These are phyloP conservation scores for Paramecium caudatum DNA, from an alignment of 73 alveolate genomes.

Conservation along the genomic window DNA sequence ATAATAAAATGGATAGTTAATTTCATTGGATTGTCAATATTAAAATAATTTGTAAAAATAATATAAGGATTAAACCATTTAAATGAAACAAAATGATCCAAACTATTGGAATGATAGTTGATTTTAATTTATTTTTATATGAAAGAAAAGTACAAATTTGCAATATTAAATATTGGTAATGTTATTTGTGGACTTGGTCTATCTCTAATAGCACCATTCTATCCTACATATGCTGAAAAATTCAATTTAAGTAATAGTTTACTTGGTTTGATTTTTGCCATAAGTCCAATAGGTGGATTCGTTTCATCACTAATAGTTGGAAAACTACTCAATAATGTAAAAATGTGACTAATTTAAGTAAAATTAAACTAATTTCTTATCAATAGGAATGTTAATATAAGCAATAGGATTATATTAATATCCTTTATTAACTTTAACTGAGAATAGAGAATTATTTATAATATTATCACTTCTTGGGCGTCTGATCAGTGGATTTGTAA, in stretches of 20 bases:
- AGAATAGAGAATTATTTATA: background rate
- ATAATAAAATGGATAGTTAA: conserved; percentile 15
- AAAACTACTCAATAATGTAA: background rate
- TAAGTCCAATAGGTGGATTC: background rate
- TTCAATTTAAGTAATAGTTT: background rate
- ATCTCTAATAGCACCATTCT: conserved; percentile 23
- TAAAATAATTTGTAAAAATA: conserved; percentile 40
- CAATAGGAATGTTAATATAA: background rate
- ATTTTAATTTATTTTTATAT: too few relatives aligned
- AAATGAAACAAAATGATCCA: conserved; percentile 7
- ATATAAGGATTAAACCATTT: conserved; percentile 25
- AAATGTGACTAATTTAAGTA: background rate
- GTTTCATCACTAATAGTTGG: background rate
- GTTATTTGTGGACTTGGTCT: background rate
- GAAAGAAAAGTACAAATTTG: too few relatives aligned
- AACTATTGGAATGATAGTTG: conserved; percentile 47
- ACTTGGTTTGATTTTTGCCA: background rate
- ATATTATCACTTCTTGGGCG: background rate
- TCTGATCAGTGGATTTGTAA: background rate
- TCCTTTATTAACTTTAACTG: background rate
- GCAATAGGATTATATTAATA: background rate
- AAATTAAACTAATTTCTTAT: background rate
- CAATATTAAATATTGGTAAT: background rate
- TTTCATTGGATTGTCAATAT: background rate
- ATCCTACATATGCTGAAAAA: background rate